Evolutionary conservation across 2,329 filamentous ascomycete species (phyloP).

Genomic region (Chlorencoelia australis): DNA sequence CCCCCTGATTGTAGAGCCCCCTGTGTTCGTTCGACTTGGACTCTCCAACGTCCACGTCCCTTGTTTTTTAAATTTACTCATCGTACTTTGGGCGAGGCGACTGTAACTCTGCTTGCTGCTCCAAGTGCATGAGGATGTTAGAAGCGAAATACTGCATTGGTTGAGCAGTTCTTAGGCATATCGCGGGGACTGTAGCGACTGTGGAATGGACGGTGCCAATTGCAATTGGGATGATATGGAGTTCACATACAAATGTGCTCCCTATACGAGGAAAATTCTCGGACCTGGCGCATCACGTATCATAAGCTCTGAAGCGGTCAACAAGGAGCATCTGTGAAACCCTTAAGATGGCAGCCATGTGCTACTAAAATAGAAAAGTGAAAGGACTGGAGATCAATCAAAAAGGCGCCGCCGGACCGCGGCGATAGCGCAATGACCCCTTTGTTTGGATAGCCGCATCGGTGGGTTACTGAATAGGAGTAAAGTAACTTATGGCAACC

Average conservation of each 20-base stretch:
- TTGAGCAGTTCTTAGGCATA: too few species aligned
- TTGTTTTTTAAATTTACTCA: constrained; percentile 21
- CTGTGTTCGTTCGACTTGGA: constrained; percentile 25
- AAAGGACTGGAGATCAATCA: constrained; percentile 13
- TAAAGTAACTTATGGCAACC: too few species aligned
- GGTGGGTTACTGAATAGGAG: too few species aligned
- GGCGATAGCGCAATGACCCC: too few species aligned
- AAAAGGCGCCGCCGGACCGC: background rate
- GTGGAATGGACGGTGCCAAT: too few species aligned
- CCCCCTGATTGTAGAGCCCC: constrained; percentile 42
- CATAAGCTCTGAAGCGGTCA: constrained; percentile 24
- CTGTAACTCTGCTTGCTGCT: too few species aligned
- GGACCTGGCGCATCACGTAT: constrained; percentile 23
- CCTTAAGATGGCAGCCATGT: constrained; percentile 4
- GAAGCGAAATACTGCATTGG: too few species aligned
- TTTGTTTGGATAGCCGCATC: too few species aligned
- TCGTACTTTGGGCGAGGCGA: constrained; percentile 14
- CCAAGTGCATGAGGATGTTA: too few species aligned
- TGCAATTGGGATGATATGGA: too few species aligned
- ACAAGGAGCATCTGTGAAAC: constrained; percentile 22
- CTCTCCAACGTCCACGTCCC: constrained; percentile 18
- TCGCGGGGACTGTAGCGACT: too few species aligned
- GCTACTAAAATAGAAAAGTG: constrained; percentile 15
- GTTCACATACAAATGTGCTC: too few species aligned
- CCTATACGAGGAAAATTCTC: constrained; percentile 14